Percentiles rank a stretch among this genome's conserved stretches.
phyloP scores from a whole-genome alignment of 2,329 filamentous ascomycete species.

The Fusarium pseudonygamai region DNA sequence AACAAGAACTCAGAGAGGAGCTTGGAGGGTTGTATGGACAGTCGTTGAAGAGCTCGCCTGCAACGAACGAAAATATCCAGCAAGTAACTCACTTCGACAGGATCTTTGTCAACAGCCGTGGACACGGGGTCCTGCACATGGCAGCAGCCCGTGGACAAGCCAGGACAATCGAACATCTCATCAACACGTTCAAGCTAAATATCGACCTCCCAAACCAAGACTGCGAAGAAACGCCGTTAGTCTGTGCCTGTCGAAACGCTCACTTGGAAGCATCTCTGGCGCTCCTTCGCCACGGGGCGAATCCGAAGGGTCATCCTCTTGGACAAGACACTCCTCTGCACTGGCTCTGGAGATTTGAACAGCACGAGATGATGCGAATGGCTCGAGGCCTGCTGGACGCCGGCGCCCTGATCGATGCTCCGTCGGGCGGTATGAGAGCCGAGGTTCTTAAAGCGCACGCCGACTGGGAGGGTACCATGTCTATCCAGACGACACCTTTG shows the following conservation, averaged over 20 bases:
- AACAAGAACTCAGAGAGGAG: neutral
- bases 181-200: neutral
- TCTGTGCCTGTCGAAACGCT: neutral
- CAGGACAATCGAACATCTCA: neutral
- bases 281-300: neutral
- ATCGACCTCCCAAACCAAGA: neutral
- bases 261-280: neutral
- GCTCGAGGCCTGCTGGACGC: neutral
- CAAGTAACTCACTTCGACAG: neutral
- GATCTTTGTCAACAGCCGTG: neutral
- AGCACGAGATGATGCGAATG: neutral
- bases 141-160: neutral
- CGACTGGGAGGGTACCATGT: neutral
- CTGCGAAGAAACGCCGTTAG: neutral
- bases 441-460: neutral
- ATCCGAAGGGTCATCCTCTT: neutral
- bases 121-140: neutral
- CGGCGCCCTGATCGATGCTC: neutral
- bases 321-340: neutral
- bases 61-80: accelerated
- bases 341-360: neutral
- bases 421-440: neutral
- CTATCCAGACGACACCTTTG: neutral
- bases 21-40: neutral
- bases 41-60: neutral